Evolutionary conservation across 1,284 basidiomycete genomes (phyloP), one percentile per base, ranked within the genome.

Genomic region (Cystobasidium sp.): DNA sequence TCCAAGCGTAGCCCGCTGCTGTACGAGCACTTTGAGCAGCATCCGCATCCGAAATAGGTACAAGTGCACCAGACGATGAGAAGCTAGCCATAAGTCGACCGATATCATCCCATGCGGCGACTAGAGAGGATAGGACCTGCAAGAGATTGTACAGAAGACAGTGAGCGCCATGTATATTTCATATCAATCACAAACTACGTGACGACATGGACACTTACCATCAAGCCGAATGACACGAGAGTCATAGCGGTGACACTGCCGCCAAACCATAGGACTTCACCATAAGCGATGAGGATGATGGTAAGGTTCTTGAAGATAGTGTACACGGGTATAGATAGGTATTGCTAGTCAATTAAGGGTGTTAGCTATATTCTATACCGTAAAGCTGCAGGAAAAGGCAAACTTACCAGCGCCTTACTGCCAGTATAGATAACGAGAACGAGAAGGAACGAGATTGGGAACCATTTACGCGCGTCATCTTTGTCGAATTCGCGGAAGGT

Each of bases 251-350:
- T 96, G 51, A 99, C 90, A 75, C 87, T 86, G 46, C 95, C 95
- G 75, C 90, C 93, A 82, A 99, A 99, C 95, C 95, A 98, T 76
- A 98, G 84, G 8, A 97, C 92, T 84, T 99, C 97, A 51, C 97
- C 97, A 81, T 99, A 98, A 5, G 97, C 94, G 80, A 99, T 99
- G 47, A 99, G 87, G 78, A 99, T 98, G 81, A 99, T 99, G 39
- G 97, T 97, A 79, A 99, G 82, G 82, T 99, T 99, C 85, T 99
- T 99, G 88, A 99, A 99, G 78, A 99, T 99, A 3, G 97, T 84
- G 79, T 84, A 84, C 39, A 96, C 89, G 0, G 94, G 94, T 82
- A 97, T 96, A 76, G 88, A 91, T 63, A 97, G 86, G 83, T 89
- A 93, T 92, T 96, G 94, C 92, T 96, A 31, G 79, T 37, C 47